Evolutionary conservation across 1,284 basidiomycete genomes (phyloP), one percentile per base, ranked within the genome.

Genomic region (Pyrrhoderma noxium): DNA sequence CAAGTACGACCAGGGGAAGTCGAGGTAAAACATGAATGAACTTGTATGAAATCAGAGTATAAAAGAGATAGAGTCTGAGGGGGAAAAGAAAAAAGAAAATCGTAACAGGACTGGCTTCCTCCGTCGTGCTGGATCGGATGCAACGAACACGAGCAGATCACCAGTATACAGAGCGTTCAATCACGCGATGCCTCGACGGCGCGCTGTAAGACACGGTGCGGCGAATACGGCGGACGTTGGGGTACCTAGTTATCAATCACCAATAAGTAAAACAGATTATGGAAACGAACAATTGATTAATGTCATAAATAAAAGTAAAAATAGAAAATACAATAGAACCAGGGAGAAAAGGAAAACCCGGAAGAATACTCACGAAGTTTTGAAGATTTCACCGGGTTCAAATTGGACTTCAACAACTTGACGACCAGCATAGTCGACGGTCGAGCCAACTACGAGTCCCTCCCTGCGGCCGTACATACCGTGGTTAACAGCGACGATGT

Each of bases 341-440:
- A 51, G 48, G 19, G 25, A 16, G 31, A 36, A 25, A 36, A 47
- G 35, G 36, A 13, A 49, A 19, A 66, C 70, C 55, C 60, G 83
- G 80, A 77, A n/a, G n/a, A n/a, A n/a, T 31, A 31, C 27, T 31
- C 27, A 31, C 27, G 27, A 84, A 47, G 82, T 79, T 54, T 83
- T 70, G 73, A 82, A 85, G 53, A 85, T 62, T 52, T 84, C 79
- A 27, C 72, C 71, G 19, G 74, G 69, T 57, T 88, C 84, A 49
- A 89, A 76, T 63, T 86, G 86, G 36, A 90, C 82, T 62, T 89
- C 84, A 55, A 89, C 68, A 57, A 89, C 75, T 68, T 86, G 83
- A 51, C 86, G 80, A 52, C 86, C 86, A 50, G 73, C 67, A 58
- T 73, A 72, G 73, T 89, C 86, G 51, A 77, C 62, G 67, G 84